These are phyloP conservation scores for Pestalotiopsis sp. DNA, from an alignment of 2,329 filamentous ascomycete species.

Conservation along the genomic window DNA sequence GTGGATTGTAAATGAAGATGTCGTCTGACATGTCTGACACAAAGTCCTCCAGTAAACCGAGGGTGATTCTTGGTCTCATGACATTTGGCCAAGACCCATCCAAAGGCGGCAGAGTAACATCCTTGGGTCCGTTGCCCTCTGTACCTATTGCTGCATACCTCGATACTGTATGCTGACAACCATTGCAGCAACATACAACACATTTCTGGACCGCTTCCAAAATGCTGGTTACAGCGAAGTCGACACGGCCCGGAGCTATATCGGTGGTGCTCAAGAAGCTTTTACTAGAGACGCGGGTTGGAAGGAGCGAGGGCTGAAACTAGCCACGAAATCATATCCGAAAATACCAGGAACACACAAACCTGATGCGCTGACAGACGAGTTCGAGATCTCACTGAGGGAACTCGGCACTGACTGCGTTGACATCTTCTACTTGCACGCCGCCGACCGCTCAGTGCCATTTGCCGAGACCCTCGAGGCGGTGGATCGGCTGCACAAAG, in stretches of 20 bases:
- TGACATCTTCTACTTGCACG: constrained; percentile 80
- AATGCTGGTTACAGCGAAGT: constrained; percentile 78
- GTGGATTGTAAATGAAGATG: neutral
- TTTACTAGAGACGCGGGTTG: constrained; percentile 76
- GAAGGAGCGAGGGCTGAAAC: constrained; percentile 74
- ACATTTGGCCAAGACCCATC: constrained; percentile 71
- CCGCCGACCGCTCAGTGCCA: constrained; percentile 63
- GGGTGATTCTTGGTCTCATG: constrained; percentile 84
- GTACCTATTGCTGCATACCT: neutral
- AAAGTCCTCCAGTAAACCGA: constrained; percentile 48
- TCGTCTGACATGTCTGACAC: neutral
- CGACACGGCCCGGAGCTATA: constrained; percentile 79
- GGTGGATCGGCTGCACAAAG: constrained; percentile 79
- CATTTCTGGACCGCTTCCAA: constrained; percentile 74
- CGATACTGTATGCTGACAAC: neutral
- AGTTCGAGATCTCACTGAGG: constrained; percentile 67
- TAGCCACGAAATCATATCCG: constrained; percentile 83
- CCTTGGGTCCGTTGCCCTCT: constrained; percentile 35
- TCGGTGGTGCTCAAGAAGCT: constrained; percentile 73
- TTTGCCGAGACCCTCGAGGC: constrained; percentile 81
- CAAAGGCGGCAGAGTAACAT: constrained; percentile 71
- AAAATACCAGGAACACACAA: constrained; percentile 59
- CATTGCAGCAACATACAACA: constrained; percentile 59
- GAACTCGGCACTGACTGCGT: constrained; percentile 74
- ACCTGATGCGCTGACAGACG: constrained; percentile 63